Base-by-base conservation (phyloP, 2,329 filamentous ascomycete species). In the Orbilia quercus region DNA sequence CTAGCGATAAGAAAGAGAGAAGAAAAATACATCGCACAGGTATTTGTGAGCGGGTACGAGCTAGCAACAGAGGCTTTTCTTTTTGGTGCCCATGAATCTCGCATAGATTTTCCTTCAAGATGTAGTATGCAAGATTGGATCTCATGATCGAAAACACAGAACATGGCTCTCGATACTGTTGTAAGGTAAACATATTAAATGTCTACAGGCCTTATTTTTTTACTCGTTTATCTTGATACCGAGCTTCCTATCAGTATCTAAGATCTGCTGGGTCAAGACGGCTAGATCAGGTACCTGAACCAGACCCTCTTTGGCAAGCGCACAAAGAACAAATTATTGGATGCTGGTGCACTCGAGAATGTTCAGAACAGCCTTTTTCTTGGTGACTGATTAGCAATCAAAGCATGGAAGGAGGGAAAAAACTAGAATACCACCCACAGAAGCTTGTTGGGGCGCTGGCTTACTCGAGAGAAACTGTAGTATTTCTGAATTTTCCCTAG, bases 211-310 rank as follows among this genome's bases (percentile, higher is more conserved):
- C 28, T 31, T n/a, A n/a, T n/a, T n/a, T n/a, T 44, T 51, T 20
- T 50, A 31, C 40, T 71, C 58, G 66, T 71, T 71, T 63, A 71
- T 71, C 66, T 70, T 23, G 50, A 69, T 69, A 60, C 54, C 55
- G 48, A 70, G 51, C 23, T 57, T 45, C 14, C 38, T 72, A 59
- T 72, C 51, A 53, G 38, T 59, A 64, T 60, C 54, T 72, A 18
- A 63, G 50, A 64, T 64, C 53, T 47, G 14, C 45, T 55, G 44
- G 57, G 57, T 50, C 9, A 44, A 50, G 34, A 63, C 50, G 53
- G 45, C 54, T 51, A 25, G 42, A 54, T 28, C 59, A 65, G 59
- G 67, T 65, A 72, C 67, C 67, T 72, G 67, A 72, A 65, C 59
- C 67, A 72, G 54, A 42, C 59, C 60, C 54, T 59, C 59, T 71